Conservation (phyloP, 139 green algal genomes). For the Chlamydomonas applanata region DNA sequence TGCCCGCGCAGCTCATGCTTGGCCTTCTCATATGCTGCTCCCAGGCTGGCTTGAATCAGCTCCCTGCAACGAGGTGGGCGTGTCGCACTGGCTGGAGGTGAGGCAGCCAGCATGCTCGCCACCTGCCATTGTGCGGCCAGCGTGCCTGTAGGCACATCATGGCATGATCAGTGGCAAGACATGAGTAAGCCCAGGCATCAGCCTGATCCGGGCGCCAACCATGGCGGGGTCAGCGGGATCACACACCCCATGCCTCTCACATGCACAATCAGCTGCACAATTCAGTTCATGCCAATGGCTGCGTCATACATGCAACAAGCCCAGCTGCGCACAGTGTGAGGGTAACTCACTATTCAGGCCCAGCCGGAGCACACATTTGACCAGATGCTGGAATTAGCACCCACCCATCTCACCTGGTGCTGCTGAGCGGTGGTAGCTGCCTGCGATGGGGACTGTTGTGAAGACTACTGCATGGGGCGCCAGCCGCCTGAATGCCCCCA, state of each 20-base stretch:
- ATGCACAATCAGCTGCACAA: neutral
- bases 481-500: conserved; percentile 31
- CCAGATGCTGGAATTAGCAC: neutral
- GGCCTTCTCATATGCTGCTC: conserved; percentile 56
- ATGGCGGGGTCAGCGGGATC: neutral
- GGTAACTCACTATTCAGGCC: no score
- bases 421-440: conserved; percentile 39
- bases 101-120: conserved; percentile 44
- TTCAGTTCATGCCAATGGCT: neutral
- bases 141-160: conserved; percentile 26
- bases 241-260: neutral
- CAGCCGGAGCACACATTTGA: conserved; percentile 3
- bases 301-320: no score
- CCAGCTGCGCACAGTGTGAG: no score
- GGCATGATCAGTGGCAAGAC: no score
- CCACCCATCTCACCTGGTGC: conserved; percentile 39
- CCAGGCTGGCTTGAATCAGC: conserved; percentile 68
- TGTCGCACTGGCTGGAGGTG: neutral
- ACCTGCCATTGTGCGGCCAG: conserved; percentile 63
- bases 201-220: neutral
- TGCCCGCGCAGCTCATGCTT: conserved; percentile 53
- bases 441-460: conserved; percentile 66
- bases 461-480: conserved; percentile 63
- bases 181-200: no score
- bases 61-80: conserved; percentile 43